phyloP scores from a whole-genome alignment of 495 filamentous ascomycete genomes.

The Tetracladium setigerum region DNA sequence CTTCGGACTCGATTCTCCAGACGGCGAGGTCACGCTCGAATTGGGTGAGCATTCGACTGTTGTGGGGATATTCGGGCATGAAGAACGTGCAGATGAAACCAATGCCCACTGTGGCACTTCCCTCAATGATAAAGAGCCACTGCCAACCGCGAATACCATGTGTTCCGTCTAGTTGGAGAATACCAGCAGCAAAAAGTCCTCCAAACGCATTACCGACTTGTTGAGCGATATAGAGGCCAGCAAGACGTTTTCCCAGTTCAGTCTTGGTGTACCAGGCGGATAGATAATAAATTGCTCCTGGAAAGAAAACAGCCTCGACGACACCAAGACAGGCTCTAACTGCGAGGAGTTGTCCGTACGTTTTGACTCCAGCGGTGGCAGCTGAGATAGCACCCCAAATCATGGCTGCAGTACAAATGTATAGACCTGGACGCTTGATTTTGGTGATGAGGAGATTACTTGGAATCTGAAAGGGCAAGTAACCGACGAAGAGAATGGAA shows the following conservation, averaged over 20 bases:
- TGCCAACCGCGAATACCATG: slow-evolving; percentile 40
- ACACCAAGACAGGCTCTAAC: slow-evolving; percentile 33
- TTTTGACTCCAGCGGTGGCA: slow-evolving; percentile 38
- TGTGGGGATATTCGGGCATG: slow-evolving; percentile 43
- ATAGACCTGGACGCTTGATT: slow-evolving; percentile 36
- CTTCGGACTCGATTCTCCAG: slow-evolving; percentile 14
- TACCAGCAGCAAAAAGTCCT: slow-evolving; percentile 37
- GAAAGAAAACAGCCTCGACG: slow-evolving; percentile 32
- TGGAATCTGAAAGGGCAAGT: slow-evolving; percentile 41
- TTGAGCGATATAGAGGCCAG: slow-evolving; percentile 8
- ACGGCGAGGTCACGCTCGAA: slow-evolving; percentile 15
- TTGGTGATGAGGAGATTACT: slow-evolving; percentile 56
- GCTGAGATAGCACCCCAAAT: slow-evolving; percentile 48
- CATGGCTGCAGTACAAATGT: slow-evolving; percentile 42
- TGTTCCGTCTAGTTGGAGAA: slow-evolving; percentile 34
- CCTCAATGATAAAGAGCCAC: slow-evolving; percentile 47
- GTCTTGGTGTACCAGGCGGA: slow-evolving; percentile 21
- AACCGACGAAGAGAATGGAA: slow-evolving; percentile 34
- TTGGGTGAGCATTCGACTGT: slow-evolving; percentile 8
- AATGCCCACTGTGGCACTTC: slow-evolving; percentile 36
- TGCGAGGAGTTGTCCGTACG: slow-evolving; percentile 23
- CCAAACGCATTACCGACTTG: slow-evolving; percentile 47
- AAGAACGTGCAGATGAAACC: slow-evolving; percentile 31
- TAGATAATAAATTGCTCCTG: slow-evolving; percentile 21
- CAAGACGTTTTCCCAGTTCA: slow-evolving; percentile 17